A percentile compares a stretch with the other conserved stretches of the same genome.
phyloP scores from a whole-genome alignment of 306 rosid species.

The Begonia fuchsioides region DNA sequence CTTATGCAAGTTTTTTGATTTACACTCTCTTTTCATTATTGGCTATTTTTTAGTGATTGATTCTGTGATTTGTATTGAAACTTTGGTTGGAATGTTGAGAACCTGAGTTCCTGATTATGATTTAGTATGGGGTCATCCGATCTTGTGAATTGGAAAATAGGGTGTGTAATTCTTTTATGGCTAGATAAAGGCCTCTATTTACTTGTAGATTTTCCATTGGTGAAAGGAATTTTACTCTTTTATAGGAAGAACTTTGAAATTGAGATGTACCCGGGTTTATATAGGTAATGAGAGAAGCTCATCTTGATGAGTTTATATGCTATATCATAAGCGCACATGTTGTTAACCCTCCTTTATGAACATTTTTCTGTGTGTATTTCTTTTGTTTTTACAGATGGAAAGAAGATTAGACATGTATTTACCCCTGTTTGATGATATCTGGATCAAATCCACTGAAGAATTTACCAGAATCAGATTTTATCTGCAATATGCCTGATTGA shows the following conservation, averaged over 20 bases:
- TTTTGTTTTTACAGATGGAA: too few species aligned
- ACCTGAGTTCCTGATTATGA: not conserved
- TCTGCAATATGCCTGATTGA: too few species aligned
- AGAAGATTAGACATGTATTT: too few species aligned
- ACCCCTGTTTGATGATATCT: too few species aligned
- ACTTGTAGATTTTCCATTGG: not conserved
- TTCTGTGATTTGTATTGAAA: slow-evolving; percentile 12
- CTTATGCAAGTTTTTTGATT: slow-evolving; percentile 92
- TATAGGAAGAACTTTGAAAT: not conserved
- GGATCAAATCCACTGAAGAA: too few species aligned
- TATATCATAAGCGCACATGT: too few species aligned
- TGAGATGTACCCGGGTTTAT: not conserved
- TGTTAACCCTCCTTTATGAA: too few species aligned
- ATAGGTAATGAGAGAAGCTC: not conserved
- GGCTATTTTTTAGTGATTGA: slow-evolving; percentile 50
- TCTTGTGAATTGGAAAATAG: not conserved
- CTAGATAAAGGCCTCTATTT: not conserved
- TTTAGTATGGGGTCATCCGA: not conserved
- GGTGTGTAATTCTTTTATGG: not conserved
- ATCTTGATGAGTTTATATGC: not conserved
- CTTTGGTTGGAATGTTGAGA: slow-evolving; percentile 15
- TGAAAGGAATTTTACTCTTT: not conserved
- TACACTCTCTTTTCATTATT: slow-evolving; percentile 85
- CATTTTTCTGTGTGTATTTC: too few species aligned
- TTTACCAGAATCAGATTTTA: too few species aligned